Percentiles rank a stretch among this genome's conserved stretches.
Conservation (phyloP, 2,329 filamentous ascomycete species). For the Nannizziopsis arthrosporioides region DNA sequence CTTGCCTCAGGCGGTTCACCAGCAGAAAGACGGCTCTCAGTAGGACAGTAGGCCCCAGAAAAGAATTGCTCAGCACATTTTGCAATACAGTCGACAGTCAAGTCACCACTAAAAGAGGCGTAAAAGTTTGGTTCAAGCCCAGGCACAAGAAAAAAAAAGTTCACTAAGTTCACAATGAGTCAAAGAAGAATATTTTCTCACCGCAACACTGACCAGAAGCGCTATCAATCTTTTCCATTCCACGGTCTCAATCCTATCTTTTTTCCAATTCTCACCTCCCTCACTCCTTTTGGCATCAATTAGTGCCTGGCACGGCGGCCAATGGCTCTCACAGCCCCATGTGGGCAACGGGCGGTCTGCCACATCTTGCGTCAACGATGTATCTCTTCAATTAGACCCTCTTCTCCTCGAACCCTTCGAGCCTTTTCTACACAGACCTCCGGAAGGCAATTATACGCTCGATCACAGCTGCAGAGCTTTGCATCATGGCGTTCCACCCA, state of each 20-base stretch:
- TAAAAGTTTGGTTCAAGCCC: constrained; percentile 1
- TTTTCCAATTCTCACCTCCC: background rate
- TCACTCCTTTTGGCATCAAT: constrained; percentile 2
- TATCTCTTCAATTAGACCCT: constrained; percentile 25
- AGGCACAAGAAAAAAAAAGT: constrained; percentile 17
- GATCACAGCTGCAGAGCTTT: constrained; percentile 26
- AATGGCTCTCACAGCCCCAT: constrained; percentile 38
- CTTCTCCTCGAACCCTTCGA: constrained; percentile 27
- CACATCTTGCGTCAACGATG: constrained; percentile 34
- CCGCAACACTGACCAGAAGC: background rate
- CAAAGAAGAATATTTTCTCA: background rate
- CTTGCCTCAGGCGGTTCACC: no score
- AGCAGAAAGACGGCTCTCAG: no score
- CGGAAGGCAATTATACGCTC: constrained; percentile 25
- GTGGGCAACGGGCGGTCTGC: constrained; percentile 31
- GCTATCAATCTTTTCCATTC: background rate
- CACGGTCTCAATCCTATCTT: background rate
- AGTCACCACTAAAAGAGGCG: background rate
- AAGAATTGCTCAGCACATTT: no score
- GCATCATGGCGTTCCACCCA: constrained; percentile 32
- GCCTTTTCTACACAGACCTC: constrained; percentile 29
- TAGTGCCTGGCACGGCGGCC: constrained; percentile 25
- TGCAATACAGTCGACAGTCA: no score
- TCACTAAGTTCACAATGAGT: constrained; percentile 15
- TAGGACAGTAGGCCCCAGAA: no score